phyloP scores from a whole-genome alignment of 306 rosid genomes.

The Biancaea sappan region DNA sequence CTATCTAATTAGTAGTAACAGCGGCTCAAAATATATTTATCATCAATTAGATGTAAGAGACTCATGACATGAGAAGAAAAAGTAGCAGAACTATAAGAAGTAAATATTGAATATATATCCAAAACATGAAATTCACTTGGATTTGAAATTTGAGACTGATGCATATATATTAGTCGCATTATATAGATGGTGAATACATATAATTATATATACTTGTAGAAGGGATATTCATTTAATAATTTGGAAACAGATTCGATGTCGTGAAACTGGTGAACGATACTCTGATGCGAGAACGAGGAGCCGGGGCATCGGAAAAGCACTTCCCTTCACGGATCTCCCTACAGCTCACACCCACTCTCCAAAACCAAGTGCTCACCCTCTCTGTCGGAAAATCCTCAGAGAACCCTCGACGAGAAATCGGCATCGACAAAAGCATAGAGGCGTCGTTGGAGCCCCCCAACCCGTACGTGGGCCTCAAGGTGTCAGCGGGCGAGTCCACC shows the following conservation, averaged over 20 bases:
- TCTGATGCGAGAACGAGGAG: slow-evolving; percentile 73
- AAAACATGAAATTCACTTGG: no score
- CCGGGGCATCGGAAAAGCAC: slow-evolving; percentile 73
- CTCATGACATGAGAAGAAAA: no score
- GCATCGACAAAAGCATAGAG: slow-evolving; percentile 64
- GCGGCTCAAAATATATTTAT: no score
- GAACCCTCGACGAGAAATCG: slow-evolving; percentile 67
- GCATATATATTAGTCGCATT: no score
- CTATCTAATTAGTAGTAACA: no score
- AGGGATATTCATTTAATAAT: no score
- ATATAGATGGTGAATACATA: no score
- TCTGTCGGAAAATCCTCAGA: slow-evolving; percentile 89
- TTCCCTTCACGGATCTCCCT: slow-evolving; percentile 82
- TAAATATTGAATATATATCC: no score
- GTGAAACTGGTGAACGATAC: slow-evolving; percentile 65
- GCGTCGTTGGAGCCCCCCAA: slow-evolving; percentile 69
- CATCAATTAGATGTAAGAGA: no score
- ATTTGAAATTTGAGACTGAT: no score
- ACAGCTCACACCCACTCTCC: slow-evolving; percentile 75
- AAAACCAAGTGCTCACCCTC: slow-evolving; percentile 60
- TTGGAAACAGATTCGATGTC: slow-evolving; percentile 63
- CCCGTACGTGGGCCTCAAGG: slow-evolving; percentile 58
- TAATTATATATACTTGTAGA: no score
- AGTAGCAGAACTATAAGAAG: no score
- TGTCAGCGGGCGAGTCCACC: slow-evolving; percentile 64